A percentile compares a stretch with the other conserved stretches of the same genome.
These are phyloP conservation scores for Fusarium torulosum DNA, from an alignment of 2,329 filamentous ascomycete genomes.

Conservation along the genomic window DNA sequence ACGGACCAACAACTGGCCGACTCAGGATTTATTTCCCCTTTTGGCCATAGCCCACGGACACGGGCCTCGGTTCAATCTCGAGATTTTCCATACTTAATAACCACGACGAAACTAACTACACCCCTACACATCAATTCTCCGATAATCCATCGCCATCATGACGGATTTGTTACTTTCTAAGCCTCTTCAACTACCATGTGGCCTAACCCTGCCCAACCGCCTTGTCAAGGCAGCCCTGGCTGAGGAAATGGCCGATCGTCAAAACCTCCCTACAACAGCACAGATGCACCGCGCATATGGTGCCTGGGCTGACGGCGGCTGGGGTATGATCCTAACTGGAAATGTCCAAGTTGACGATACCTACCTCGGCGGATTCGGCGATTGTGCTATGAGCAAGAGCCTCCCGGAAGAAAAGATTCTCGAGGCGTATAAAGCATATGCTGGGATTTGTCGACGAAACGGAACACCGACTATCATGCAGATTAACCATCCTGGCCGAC, in stretches of 20 bases:
- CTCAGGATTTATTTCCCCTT: slow-evolving; percentile 16
- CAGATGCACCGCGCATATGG: slow-evolving; percentile 61
- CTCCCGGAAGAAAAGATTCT: slow-evolving; percentile 47
- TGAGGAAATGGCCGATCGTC: slow-evolving; percentile 57
- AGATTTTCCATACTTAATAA: slow-evolving; percentile 10
- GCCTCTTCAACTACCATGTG: slow-evolving; percentile 65
- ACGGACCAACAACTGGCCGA: slow-evolving; percentile 31
- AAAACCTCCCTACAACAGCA: slow-evolving; percentile 58
- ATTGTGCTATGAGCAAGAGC: slow-evolving; percentile 51
- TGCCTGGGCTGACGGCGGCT: slow-evolving; percentile 66
- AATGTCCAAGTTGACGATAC: slow-evolving; percentile 60
- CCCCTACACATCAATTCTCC: too few species aligned
- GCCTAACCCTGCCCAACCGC: slow-evolving; percentile 67
- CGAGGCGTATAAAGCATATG: slow-evolving; percentile 56
- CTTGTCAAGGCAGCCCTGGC: slow-evolving; percentile 66
- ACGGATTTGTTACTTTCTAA: slow-evolving; percentile 40
- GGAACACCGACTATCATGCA: slow-evolving; percentile 59
- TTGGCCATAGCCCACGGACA: slow-evolving; percentile 25
- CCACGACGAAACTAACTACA: background rate
- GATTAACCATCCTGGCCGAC: slow-evolving; percentile 62
- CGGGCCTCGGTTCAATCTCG: slow-evolving; percentile 13
- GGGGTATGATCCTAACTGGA: slow-evolving; percentile 66
- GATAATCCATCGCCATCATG: slow-evolving; percentile 14
- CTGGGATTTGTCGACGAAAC: slow-evolving; percentile 47
- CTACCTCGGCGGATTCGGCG: slow-evolving; percentile 54